Base-by-base conservation (phyloP, 2,329 filamentous ascomycete genomes). In the Colletotrichum sp. region DNA sequence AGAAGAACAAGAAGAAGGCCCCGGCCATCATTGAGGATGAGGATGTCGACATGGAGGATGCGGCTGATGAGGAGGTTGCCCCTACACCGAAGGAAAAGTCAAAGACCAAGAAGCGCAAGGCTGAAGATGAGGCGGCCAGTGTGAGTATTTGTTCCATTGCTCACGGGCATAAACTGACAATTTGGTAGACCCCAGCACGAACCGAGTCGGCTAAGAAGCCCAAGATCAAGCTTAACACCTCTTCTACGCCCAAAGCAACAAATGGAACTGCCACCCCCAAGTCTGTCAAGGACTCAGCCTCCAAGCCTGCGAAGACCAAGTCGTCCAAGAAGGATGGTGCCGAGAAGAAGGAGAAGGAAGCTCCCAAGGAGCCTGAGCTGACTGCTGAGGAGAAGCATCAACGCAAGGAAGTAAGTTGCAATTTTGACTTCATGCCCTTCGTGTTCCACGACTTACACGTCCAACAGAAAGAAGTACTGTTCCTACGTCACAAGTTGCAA, bases 401-500 rank as follows among this genome's bases (percentile, higher is more conserved):
- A 39, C 90, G 92, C 81, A 93, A 93, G 82, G 88, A 92, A 86
- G 91, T 90, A 85, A 68, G 87, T 84, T 43, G 10, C 1, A 12
- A 30, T 30, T 14, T 61, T n/a, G 18, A 34, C 18, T 63, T 18
- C 21, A 48, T 32, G 9, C 18, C 39, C 39, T 36, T 48, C 34
- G 14, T 34, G 24, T 68, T 85, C 90, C 80, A 90, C 78, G 68
- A 18, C 6, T 8, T 52, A 28, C 30, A 14, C n/a, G 7, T n/a
- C n/a, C 36, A 71, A 64, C 78, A 94, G 90, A 93, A 92, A 79
- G 93, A 95, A 79, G 95, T 99, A n/a, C 88, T 98, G 36, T 99
- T 98, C 84, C 91, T 98, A 52, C 94, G 97, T 78, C 96, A 99
- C 86, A 95, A 96, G 84, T 92, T 99, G 39, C 97, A 99, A 83